Conservation (phyloP, 257 asterid genomes). For the Solanum neorickii region DNA sequence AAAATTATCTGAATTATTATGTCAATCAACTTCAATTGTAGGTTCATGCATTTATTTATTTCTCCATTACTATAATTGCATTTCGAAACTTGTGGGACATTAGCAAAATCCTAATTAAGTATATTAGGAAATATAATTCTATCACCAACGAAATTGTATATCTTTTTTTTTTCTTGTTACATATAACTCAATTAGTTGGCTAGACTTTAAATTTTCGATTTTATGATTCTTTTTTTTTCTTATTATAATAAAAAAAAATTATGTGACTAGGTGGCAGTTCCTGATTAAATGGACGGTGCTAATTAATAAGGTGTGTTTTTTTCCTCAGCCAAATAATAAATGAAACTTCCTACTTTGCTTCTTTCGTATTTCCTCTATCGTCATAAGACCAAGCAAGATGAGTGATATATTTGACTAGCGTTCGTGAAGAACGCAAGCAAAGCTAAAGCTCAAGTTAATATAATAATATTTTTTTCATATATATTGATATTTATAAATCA, state of each 20-base stretch:
- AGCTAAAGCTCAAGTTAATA: rapidly evolving
- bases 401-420: background rate
- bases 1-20: background rate
- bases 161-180: background rate
- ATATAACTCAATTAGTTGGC: background rate
- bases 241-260: background rate
- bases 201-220: background rate
- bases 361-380: background rate
- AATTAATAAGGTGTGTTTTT: background rate
- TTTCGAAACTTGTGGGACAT: background rate
- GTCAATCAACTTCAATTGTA: background rate
- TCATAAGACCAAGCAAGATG: background rate
- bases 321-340: background rate
- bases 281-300: background rate
- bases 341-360: background rate
- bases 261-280: background rate
- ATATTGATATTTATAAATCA: background rate
- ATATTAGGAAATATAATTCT: background rate
- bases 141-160: background rate
- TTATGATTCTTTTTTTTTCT: background rate
- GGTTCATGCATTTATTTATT: background rate
- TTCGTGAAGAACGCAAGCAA: background rate
- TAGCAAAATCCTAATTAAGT: background rate
- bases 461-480: background rate
- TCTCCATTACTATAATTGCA: background rate